Evolutionary conservation across 2,329 filamentous ascomycete species (phyloP).

Genomic region (Colletotrichum spaethianum): DNA sequence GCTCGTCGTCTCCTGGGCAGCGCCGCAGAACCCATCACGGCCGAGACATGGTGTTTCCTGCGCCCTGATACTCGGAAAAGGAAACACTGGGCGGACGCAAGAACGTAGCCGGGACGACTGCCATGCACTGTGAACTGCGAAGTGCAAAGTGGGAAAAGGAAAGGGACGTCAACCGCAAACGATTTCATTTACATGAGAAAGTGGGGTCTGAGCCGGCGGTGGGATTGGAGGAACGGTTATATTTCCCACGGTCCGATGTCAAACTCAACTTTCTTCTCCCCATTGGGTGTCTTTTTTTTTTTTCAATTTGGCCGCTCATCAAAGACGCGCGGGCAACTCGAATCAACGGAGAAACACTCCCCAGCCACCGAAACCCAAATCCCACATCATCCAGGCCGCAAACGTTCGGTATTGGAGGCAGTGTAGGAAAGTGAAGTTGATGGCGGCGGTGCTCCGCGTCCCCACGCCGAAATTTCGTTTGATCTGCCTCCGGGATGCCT

Average conservation of each 20-base stretch:
- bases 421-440: neutral
- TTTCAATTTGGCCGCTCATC: neutral
- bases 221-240: slow-evolving; percentile 6
- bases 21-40: neutral
- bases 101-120: slow-evolving; percentile 5
- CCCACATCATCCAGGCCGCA: neutral
- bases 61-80: neutral
- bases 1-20: neutral
- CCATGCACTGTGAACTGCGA: neutral
- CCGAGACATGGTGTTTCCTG: slow-evolving; percentile 3
- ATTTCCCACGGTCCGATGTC: neutral
- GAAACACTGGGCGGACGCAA: neutral
- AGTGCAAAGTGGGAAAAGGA: neutral
- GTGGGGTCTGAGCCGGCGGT: neutral
- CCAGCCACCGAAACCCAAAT: neutral
- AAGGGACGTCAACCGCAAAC: slow-evolving; percentile 14
- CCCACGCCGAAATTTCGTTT: slow-evolving; percentile 21
- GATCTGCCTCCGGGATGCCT: slow-evolving; percentile 32
- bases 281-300: no score
- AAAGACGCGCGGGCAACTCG: no score
- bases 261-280: neutral
- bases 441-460: slow-evolving; percentile 4
- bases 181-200: slow-evolving; percentile 28
- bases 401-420: neutral
- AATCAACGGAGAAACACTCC: neutral